A percentile compares a stretch with the other conserved stretches of the same genome.
Conservation (phyloP, 352 stramenopile species). For the Globisporangium recalcitrans region DNA sequence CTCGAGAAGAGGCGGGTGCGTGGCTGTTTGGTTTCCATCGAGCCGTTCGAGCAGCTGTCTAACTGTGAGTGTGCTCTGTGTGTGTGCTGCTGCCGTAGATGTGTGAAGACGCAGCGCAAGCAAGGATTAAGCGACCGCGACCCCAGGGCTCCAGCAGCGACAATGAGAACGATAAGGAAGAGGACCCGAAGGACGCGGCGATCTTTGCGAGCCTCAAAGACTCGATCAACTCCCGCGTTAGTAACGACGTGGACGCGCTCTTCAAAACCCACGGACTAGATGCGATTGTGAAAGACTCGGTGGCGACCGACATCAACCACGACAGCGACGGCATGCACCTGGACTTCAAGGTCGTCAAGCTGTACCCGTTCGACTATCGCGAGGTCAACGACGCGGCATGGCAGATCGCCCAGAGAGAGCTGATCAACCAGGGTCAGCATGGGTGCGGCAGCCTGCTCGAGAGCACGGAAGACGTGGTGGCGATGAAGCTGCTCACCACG, state of each 20-base stretch:
- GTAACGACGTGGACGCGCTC: not conserved
- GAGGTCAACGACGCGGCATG: not conserved
- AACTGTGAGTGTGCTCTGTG: too few relatives aligned
- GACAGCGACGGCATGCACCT: not conserved
- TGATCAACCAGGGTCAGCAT: not conserved
- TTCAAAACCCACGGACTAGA: conserved; percentile 1
- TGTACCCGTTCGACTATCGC: conserved; percentile 10
- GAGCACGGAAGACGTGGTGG: not conserved
- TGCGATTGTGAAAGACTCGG: not conserved
- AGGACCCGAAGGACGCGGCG: not conserved
- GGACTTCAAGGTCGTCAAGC: conserved; percentile 5
- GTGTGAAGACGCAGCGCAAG: not conserved
- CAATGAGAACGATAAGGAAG: not conserved
- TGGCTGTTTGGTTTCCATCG: not conserved
- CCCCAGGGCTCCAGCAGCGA: not conserved
- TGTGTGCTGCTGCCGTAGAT: not conserved
- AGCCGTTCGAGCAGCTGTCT: too few relatives aligned
- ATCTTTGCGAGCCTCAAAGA: conserved; percentile 4
- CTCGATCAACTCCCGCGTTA: not conserved
- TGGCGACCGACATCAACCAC: not conserved
- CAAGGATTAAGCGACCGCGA: not conserved
- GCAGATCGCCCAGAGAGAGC: not conserved
- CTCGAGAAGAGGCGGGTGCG: conserved; percentile 16
- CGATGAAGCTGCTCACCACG: not conserved
- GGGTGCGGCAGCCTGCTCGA: not conserved